Evolutionary conservation across 1,284 basidiomycete species (phyloP), one percentile per base, ranked within the genome.

Genomic region (Pisolithus thermaeus): DNA sequence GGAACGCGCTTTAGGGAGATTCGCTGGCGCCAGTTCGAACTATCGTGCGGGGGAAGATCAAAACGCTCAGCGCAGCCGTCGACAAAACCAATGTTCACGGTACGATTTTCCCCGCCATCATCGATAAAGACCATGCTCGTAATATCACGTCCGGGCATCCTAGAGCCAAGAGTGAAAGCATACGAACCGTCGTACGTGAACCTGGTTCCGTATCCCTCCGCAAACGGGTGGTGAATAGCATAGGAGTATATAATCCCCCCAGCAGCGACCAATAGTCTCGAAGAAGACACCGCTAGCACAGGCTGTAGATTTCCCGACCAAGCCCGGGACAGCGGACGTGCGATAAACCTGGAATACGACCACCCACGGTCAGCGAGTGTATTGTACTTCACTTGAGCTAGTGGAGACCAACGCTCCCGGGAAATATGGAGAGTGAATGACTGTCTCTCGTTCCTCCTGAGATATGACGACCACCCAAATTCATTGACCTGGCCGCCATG

Each of bases 231-330:
- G 1, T 67, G 67, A 58, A 90, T 82, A 9, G 55, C 64, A 61
- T 86, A 90, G 1, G 78, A 80, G 56, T 80, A 75, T 25, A 90
- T 63, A n/a, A 63, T 64, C 53, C 69, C 71, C 4, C 83, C 85
- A 12, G 84, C 81, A 7, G 80, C 84, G 32, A 89, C 76, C 41
- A 88, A 60, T 0, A 90, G 68, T 11, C 80, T 71, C 20, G 78
- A 78, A 9, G 68, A 53, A 49, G 75, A 84, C 54, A 82, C 74
- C 14, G 82, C 78, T n/a, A 90, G 63, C 7, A 74, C 59, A 7
- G 87, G 81, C 51, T 80, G 81, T 6, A 77, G 67, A 60, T 78
- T 84, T 37, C 71, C 73, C 9, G 60, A 41, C 87, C 87, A 89
- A 16, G 79, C 74, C 35, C 70, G 71, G n/a, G 81, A 78, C 14